These are phyloP conservation scores for Solanum chiquidenum DNA, from an alignment of 257 asterid genomes.

Conservation along the genomic window DNA sequence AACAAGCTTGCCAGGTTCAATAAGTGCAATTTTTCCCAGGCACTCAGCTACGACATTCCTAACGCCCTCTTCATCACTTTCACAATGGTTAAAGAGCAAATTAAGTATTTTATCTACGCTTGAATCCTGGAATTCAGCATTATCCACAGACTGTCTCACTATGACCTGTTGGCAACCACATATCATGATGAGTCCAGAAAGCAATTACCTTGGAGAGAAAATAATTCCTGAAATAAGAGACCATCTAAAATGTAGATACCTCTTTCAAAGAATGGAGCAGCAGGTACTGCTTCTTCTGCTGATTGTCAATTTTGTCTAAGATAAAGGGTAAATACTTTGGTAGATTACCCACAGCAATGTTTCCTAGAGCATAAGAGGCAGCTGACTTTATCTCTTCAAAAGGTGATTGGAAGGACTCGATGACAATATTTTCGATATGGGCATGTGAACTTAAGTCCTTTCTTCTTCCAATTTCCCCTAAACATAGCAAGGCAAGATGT, in stretches of 20 bases:
- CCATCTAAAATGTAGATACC: constrained; percentile 26
- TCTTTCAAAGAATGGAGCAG: constrained; percentile 96
- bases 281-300: constrained; percentile 96
- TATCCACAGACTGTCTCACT: constrained; percentile 95
- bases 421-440: constrained; percentile 78
- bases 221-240: constrained; percentile 1
- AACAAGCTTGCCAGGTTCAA: constrained; percentile 92
- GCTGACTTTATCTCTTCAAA: constrained; percentile 98
- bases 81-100: constrained; percentile 92
- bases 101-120: constrained; percentile 86
- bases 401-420: constrained; percentile 94
- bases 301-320: constrained; percentile 93
- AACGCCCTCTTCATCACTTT: constrained; percentile 99
- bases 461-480: constrained; percentile 99
- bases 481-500: constrained; percentile 85
- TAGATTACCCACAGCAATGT: constrained; percentile 95
- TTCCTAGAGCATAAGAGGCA: constrained; percentile 98
- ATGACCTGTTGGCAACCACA: constrained; percentile 55
- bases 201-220: neutral
- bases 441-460: constrained; percentile 85
- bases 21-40: constrained; percentile 94
- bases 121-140: constrained; percentile 89
- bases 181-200: neutral
- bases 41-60: constrained; percentile 99
- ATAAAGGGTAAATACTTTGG: constrained; percentile 88